Percentiles rank a stretch among this genome's conserved stretches.
Conservation (phyloP, 768 basidiomycete genomes). For the Pisolithus tinctorius region DNA sequence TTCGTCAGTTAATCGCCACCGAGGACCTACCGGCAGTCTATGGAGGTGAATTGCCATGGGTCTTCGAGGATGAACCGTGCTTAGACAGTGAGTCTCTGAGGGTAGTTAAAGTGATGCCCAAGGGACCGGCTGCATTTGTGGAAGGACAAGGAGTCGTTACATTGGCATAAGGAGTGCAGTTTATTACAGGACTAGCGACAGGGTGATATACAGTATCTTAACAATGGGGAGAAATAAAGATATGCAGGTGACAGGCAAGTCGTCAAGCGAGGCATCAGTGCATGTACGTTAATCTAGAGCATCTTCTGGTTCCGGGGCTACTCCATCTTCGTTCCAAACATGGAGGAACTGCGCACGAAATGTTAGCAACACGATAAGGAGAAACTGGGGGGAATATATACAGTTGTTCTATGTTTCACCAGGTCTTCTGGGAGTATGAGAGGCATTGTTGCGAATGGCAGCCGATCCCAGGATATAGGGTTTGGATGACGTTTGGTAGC, state of each 20-base stretch:
- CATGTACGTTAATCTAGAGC: conserved; percentile 29
- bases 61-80: conserved; percentile 57
- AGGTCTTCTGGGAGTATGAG: conserved; percentile 60
- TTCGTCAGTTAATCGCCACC: conserved; percentile 44
- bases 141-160: conserved; percentile 29
- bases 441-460: conserved; percentile 59
- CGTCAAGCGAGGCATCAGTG: background rate
- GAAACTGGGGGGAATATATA: conserved; percentile 32
- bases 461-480: conserved; percentile 64
- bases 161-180: too few species aligned
- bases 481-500: conserved; percentile 56
- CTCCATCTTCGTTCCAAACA: conserved; percentile 79
- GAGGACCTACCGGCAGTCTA: conserved; percentile 59
- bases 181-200: too few species aligned
- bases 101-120: conserved; percentile 45
- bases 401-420: conserved; percentile 53
- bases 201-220: conserved; percentile 22
- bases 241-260: conserved; percentile 8
- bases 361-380: background rate
- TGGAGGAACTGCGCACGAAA: conserved; percentile 50
- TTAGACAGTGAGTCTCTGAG: conserved; percentile 51
- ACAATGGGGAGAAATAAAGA: conserved; percentile 18
- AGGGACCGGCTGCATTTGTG: conserved; percentile 46
- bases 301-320: conserved; percentile 56
- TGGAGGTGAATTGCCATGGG: conserved; percentile 71